Evolutionary conservation across 2,329 filamentous ascomycete genomes (phyloP).

Genomic region (Alternaria postmessia): DNA sequence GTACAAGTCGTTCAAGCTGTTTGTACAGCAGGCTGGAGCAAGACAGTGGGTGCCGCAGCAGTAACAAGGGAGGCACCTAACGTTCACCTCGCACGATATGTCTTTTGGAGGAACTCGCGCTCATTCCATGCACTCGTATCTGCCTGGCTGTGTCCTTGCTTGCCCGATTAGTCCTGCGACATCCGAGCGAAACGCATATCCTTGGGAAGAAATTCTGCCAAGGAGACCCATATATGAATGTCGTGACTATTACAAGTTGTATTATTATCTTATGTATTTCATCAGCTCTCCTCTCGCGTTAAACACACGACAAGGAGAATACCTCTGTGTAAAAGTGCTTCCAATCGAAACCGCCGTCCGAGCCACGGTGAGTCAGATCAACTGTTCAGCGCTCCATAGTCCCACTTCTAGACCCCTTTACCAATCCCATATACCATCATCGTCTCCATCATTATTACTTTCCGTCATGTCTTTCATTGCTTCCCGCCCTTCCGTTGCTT

Average conservation of each 20-base stretch:
- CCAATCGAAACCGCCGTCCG: background rate
- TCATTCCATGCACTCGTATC: too few species aligned
- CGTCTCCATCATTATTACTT: background rate
- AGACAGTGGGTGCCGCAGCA: too few species aligned
- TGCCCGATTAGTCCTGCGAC: too few species aligned
- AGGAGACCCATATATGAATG: background rate
- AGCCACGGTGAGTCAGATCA: background rate
- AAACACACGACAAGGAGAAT: background rate
- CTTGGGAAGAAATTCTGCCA: too few species aligned
- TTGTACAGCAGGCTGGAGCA: too few species aligned
- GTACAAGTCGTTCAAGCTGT: too few species aligned
- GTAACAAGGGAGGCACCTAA: too few species aligned
- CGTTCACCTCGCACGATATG: too few species aligned
- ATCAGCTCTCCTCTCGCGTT: background rate
- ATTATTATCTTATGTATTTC: background rate
- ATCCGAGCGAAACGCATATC: too few species aligned
- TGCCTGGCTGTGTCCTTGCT: too few species aligned
- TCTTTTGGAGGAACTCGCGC: too few species aligned
- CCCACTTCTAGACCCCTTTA: background rate
- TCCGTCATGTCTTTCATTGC: background rate
- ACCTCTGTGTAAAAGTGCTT: background rate
- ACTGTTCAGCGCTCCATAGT: background rate
- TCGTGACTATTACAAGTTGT: background rate
- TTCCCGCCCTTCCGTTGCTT: slow-evolving; percentile 28
- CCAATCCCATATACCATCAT: background rate